Evolutionary conservation across 148 eudicot genomes (phyloP).

Genomic region (Linanthus parryae): DNA sequence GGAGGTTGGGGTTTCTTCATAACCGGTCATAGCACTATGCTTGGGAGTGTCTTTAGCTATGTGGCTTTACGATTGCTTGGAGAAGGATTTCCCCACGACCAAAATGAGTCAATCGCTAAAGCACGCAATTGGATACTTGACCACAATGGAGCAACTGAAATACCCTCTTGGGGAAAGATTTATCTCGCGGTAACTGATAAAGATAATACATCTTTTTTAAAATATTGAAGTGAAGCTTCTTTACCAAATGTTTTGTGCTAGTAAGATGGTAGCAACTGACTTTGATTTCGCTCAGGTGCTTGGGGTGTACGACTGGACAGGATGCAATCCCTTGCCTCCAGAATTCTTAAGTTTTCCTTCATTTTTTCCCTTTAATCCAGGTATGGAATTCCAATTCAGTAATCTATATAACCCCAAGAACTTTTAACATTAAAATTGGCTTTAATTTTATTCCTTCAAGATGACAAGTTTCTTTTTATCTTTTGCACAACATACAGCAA

Average conservation of each 20-base stretch:
- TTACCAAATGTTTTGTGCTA: too few species aligned
- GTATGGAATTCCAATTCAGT: too few species aligned
- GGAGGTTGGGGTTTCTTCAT: constrained; percentile 17
- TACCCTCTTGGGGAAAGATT: constrained; percentile 12
- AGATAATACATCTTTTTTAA: neutral
- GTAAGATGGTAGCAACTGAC: neutral
- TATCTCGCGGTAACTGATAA: constrained; percentile 1
- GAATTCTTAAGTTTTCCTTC: constrained; percentile 16
- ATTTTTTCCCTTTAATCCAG: constrained; percentile 8
- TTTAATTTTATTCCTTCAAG: neutral
- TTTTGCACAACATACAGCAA: constrained; percentile 8
- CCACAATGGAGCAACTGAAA: constrained; percentile 6
- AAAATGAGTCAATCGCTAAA: neutral
- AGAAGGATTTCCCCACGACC: constrained; percentile 6
- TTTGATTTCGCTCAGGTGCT: constrained; percentile 5
- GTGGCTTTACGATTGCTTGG: constrained; percentile 10
- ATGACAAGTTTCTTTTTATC: neutral
- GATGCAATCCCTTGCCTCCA: too few species aligned
- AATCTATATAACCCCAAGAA: neutral
- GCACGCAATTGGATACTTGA: constrained; percentile 17
- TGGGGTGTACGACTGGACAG: constrained; percentile 21
- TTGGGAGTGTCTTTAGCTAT: constrained; percentile 7
- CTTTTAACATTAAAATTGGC: neutral
- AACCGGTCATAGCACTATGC: constrained; percentile 16
- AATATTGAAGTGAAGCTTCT: neutral